Evolutionary conservation across 148 eudicot species (phyloP).

Genomic region (Vaccinium corymbosum): DNA sequence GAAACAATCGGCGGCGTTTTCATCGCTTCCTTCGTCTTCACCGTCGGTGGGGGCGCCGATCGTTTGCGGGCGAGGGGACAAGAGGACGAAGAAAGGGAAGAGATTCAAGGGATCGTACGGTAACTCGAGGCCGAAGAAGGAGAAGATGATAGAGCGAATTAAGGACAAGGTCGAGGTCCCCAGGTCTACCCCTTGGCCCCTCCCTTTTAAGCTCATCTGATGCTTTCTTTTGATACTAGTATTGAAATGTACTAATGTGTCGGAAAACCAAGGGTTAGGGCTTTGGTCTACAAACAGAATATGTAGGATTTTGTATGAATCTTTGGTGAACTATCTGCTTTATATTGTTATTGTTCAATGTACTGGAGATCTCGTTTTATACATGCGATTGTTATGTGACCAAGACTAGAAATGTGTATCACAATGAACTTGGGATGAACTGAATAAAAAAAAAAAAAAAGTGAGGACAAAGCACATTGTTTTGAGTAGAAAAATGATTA

Average conservation of each 20-base stretch:
- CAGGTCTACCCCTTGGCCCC: conserved; percentile 99
- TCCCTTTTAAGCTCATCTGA: conserved; percentile 89
- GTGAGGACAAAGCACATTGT: neutral
- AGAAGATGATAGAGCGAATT: conserved; percentile 66
- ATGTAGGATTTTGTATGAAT: neutral
- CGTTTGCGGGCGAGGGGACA: conserved; percentile 92
- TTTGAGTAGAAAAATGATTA: neutral
- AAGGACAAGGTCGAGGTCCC: conserved; percentile 91
- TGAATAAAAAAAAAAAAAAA: neutral
- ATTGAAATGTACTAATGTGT: neutral
- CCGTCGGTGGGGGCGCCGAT: conserved; percentile 29
- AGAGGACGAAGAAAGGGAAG: conserved; percentile 92
- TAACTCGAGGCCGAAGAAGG: conserved; percentile 72
- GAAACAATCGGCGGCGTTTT: conserved; percentile 23
- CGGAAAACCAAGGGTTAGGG: neutral
- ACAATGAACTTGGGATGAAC: neutral
- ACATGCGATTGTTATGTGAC: neutral
- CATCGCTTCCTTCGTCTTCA: conserved; percentile 24
- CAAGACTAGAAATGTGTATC: neutral
- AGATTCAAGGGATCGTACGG: conserved; percentile 89
- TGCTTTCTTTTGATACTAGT: neutral
- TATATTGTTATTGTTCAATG: neutral
- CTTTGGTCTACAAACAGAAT: neutral
- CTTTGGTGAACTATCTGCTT: neutral
- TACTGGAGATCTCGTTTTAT: neutral